These are phyloP conservation scores for Syzygium grande DNA, from an alignment of 345 rosid genomes.

Conservation along the genomic window DNA sequence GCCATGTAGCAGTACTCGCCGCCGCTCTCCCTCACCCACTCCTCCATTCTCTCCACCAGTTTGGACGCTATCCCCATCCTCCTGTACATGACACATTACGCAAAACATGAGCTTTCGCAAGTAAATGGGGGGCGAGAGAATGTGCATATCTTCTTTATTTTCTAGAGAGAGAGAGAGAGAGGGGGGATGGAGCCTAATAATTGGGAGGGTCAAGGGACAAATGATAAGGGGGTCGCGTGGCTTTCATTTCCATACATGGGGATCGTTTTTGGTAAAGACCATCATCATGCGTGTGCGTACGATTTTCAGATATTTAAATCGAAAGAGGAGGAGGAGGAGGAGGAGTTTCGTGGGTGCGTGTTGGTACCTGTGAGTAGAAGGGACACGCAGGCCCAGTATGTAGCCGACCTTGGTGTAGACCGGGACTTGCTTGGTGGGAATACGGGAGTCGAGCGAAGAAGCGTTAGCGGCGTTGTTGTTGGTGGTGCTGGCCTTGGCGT, in stretches of 20 bases:
- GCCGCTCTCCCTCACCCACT: conserved; percentile 75
- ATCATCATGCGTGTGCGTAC: not conserved
- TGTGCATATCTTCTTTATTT: not conserved
- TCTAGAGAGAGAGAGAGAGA: not conserved
- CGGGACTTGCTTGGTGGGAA: conserved; percentile 20
- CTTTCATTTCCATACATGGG: not conserved
- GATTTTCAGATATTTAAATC: not conserved
- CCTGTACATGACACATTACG: conserved; percentile 21
- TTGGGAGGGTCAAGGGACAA: not conserved
- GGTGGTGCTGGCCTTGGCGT: not conserved
- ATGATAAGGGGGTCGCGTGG: not conserved
- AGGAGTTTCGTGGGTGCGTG: not conserved
- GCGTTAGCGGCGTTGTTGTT: not conserved
- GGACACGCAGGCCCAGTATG: conserved; percentile 87
- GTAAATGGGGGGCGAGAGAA: not conserved
- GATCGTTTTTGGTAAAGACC: conserved; percentile 1
- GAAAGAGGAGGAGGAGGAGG: not conserved
- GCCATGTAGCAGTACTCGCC: conserved; percentile 91
- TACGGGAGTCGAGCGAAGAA: not conserved
- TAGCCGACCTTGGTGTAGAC: conserved; percentile 79
- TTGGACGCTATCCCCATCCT: conserved; percentile 87
- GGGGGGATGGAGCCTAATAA: not conserved
- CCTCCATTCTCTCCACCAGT: conserved; percentile 57
- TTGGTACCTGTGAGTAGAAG: conserved; percentile 71
- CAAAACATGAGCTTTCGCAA: not conserved